Evolutionary conservation across 2,329 filamentous ascomycete genomes (phyloP), one percentile per base, ranked within the genome.

Genomic region (Aureobasidium sp.): DNA sequence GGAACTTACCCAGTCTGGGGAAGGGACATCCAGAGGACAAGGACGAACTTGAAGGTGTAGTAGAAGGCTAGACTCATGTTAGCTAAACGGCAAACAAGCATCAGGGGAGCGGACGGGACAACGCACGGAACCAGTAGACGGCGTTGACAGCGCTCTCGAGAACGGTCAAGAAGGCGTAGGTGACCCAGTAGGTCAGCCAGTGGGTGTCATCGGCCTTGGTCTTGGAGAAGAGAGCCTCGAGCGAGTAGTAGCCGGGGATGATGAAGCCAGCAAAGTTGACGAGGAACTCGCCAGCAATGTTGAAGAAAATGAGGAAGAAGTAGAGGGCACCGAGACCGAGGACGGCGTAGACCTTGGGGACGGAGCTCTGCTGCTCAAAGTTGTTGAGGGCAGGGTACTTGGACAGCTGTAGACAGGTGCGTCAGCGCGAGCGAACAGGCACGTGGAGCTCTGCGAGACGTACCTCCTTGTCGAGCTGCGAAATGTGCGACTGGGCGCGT

Each of bases 31-130:
- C 94, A 99, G 76, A 99, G 87, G 71, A 97, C 84, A 76, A 97
- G 89, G 74, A 95, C 81, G 75, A 99, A 97, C 85, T 99, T 99
- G 89, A 99, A 97, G 75, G 92, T 93, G 80, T 90, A 99, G 88
- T 99, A 99, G 82, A 99, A 99, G 74, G 94, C 78, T 76, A 62
- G n/a, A 9, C 37, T 14, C 8, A 39, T 44, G 61, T 72, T 59
- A 71, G 67, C 57, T 22, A 42, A 54, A 35, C 33, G 45, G 35
- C 8, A 19, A 12, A 58, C 24, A n/a, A 37, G 19, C 42, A 35
- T 31, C 29, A 45, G 40, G 54, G 54, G 42, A 47, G 54, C 54
- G 54, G 54, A 22, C 44, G 44, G 44, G 56, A 48, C 29, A 37
- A 72, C 74, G 63, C 71, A 76, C 74, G 89, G 82, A 95, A 91